Evolutionary conservation across 1,139 yeast genomes (phyloP).

Genomic region (Geotrichum histeridarum): DNA sequence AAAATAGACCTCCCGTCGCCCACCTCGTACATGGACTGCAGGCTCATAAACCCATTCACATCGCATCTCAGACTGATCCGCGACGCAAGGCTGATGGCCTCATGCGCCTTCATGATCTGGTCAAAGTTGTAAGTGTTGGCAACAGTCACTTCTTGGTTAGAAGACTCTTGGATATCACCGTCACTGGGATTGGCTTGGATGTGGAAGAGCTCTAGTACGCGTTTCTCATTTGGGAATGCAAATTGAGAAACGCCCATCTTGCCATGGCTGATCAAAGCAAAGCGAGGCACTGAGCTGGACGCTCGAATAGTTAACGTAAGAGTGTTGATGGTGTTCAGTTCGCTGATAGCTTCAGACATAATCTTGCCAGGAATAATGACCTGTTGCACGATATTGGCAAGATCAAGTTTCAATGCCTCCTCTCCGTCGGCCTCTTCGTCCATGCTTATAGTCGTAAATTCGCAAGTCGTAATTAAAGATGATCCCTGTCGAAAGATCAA

Average conservation of each 20-base stretch:
- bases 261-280: slow-evolving; percentile 55
- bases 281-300: slow-evolving; percentile 29
- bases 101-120: slow-evolving; percentile 28
- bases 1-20: slow-evolving; percentile 30
- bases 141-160: slow-evolving; percentile 16
- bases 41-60: slow-evolving; percentile 30
- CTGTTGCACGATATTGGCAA: slow-evolving; percentile 58
- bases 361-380: slow-evolving; percentile 64
- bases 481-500: slow-evolving; percentile 64
- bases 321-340: slow-evolving; percentile 61
- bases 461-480: slow-evolving; percentile 63
- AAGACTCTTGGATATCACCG: slow-evolving; percentile 15
- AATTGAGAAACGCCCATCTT: slow-evolving; percentile 67
- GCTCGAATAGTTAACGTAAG: slow-evolving; percentile 53
- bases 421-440: slow-evolving; percentile 19
- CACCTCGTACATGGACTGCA: slow-evolving; percentile 34
- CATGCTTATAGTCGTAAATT: slow-evolving; percentile 52
- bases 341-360: slow-evolving; percentile 58
- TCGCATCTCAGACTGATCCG: slow-evolving; percentile 35
- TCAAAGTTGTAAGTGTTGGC: slow-evolving; percentile 30
- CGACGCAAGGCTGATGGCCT: slow-evolving; percentile 33
- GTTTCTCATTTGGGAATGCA: slow-evolving; percentile 58
- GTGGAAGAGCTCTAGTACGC: slow-evolving; percentile 35
- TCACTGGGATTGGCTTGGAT: slow-evolving; percentile 18
- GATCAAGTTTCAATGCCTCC: slow-evolving; percentile 28